Evolutionary conservation across 306 rosid genomes (phyloP).

Genomic region (Lagenaria siceraria): DNA sequence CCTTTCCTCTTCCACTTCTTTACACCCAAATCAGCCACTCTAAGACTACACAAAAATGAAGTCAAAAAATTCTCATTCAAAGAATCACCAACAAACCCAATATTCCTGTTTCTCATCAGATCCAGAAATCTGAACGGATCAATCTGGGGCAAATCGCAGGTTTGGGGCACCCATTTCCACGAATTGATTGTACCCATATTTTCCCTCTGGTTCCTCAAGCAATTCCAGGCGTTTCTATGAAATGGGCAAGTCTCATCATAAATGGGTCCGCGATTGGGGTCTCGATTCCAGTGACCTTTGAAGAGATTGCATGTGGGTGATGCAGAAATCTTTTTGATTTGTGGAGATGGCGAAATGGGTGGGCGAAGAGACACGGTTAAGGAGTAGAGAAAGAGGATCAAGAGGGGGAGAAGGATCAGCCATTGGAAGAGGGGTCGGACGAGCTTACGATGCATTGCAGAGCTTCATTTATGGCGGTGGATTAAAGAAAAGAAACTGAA

Average conservation of each 20-base stretch:
- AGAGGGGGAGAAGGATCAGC: conserved; percentile 40
- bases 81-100: conserved; percentile 81
- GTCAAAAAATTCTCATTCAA: conserved; percentile 74
- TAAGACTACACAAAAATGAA: conserved; percentile 59
- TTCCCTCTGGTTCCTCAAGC: conserved; percentile 62
- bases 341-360: conserved; percentile 11
- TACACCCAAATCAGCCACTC: conserved; percentile 59
- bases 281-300: conserved; percentile 46
- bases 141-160: conserved; percentile 46
- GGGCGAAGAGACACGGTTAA: conserved; percentile 25
- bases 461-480: neutral
- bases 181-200: conserved; percentile 58
- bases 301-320: conserved; percentile 41
- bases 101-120: conserved; percentile 52
- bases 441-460: conserved; percentile 48
- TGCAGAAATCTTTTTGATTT: neutral
- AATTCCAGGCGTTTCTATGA: conserved; percentile 89
- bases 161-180: conserved; percentile 62
- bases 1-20: conserved; percentile 81
- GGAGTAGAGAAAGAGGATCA: conserved; percentile 34
- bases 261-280: conserved; percentile 45
- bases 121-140: conserved; percentile 51
- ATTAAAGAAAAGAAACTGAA: neutral
- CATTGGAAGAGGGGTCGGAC: conserved; percentile 42
- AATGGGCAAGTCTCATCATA: conserved; percentile 74